These are phyloP conservation scores for Colletotrichum tropicale DNA, from an alignment of 2,329 filamentous ascomycete genomes.

Conservation along the genomic window DNA sequence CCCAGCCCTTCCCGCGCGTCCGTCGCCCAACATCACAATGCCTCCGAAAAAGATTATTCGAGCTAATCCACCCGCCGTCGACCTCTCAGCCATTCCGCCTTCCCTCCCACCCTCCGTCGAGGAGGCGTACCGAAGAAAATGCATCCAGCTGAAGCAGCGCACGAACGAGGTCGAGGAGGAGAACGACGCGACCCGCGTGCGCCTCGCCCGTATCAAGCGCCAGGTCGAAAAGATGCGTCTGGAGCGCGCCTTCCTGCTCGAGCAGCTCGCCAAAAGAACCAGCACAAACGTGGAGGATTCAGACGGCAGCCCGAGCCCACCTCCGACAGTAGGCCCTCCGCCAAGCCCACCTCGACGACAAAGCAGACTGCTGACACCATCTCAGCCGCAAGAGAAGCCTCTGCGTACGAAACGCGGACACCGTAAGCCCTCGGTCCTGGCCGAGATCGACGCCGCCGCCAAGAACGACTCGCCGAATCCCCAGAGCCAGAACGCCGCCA, in stretches of 20 bases:
- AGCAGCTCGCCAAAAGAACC: conserved; percentile 76
- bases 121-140: conserved; percentile 95
- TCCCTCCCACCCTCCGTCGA: conserved; percentile 87
- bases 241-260: conserved; percentile 77
- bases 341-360: conserved; percentile 21
- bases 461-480: conserved; percentile 43
- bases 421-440: conserved; percentile 60
- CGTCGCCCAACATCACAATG: conserved; percentile 25
- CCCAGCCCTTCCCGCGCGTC: neutral
- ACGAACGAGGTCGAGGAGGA: conserved; percentile 91
- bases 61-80: conserved; percentile 36
- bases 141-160: conserved; percentile 89
- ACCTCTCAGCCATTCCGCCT: conserved; percentile 56
- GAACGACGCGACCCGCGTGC: conserved; percentile 82
- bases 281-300: conserved; percentile 79
- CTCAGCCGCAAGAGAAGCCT: conserved; percentile 78
- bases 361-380: conserved; percentile 22
- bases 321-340: conserved; percentile 68
- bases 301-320: conserved; percentile 80
- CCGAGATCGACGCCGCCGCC: conserved; percentile 43
- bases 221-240: conserved; percentile 92
- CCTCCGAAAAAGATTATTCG: conserved; percentile 40
- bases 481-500: conserved; percentile 50
- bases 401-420: conserved; percentile 76
- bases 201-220: conserved; percentile 79